Percentiles rank a stretch among this genome's conserved stretches.
These are phyloP conservation scores for Nemania diffusa DNA, from an alignment of 2,329 filamentous ascomycete species.

Conservation along the genomic window DNA sequence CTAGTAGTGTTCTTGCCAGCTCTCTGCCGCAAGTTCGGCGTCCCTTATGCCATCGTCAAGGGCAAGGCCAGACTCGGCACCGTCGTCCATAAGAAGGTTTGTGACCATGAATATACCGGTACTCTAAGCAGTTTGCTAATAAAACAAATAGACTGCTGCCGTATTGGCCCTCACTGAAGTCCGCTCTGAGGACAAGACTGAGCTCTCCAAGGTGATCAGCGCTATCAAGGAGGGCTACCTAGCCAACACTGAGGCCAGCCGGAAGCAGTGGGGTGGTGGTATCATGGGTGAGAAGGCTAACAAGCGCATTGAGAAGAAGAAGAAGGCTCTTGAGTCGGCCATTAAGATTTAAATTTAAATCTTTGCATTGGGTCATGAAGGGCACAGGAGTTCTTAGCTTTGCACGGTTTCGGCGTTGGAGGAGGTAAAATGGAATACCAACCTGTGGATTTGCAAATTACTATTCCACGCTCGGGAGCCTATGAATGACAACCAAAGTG, in stretches of 20 bases:
- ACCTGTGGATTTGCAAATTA: constrained; percentile 50
- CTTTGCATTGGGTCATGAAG: constrained; percentile 43
- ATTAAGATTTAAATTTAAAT: constrained; percentile 97
- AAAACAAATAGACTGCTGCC: constrained; percentile 84
- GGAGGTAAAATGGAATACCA: constrained; percentile 53
- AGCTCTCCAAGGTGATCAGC: constrained; percentile 95
- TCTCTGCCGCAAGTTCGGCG: constrained; percentile 99
- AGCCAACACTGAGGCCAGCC: constrained; percentile 91
- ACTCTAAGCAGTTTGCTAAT: constrained; percentile 43
- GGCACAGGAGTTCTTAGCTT: constrained; percentile 50
- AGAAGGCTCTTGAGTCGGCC: constrained; percentile 91
- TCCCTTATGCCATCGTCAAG: constrained; percentile 99
- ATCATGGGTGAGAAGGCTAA: constrained; percentile 98
- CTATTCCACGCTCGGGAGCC: constrained; percentile 45
- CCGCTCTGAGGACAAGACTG: constrained; percentile 96
- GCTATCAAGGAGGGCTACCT: constrained; percentile 98
- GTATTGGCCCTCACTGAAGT: constrained; percentile 97
- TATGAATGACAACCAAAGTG: constrained; percentile 46
- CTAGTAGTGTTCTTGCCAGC: constrained; percentile 98
- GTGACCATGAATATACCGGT: constrained; percentile 33
- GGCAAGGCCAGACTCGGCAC: constrained; percentile 99
- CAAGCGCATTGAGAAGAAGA: constrained; percentile 81
- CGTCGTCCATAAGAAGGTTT: constrained; percentile 98
- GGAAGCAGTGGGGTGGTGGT: constrained; percentile 98
- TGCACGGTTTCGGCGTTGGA: constrained; percentile 53